phyloP scores from a whole-genome alignment of 78 protist species.

The Pigoraptor vietnamica region DNA sequence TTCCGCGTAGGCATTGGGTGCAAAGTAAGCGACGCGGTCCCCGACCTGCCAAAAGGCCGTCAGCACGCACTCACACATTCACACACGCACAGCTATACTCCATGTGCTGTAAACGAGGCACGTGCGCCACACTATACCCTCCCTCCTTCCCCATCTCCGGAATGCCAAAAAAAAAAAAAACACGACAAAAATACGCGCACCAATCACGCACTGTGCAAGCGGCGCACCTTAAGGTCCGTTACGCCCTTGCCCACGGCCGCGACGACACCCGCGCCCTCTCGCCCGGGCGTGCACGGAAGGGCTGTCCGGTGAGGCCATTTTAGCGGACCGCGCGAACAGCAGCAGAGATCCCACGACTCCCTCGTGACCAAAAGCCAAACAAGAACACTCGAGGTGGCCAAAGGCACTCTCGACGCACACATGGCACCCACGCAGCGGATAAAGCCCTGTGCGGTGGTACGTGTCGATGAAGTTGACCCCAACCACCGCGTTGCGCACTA shows the following conservation, averaged over 20 bases:
- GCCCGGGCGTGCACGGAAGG: constrained; percentile 47
- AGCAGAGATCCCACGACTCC: too few species aligned
- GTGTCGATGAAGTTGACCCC: constrained; percentile 74
- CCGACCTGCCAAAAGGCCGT: background rate
- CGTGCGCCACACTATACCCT: too few species aligned
- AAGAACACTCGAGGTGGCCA: background rate
- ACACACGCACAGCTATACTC: background rate
- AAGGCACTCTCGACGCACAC: background rate
- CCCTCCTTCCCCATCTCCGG: too few species aligned
- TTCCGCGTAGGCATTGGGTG: background rate
- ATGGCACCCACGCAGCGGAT: background rate
- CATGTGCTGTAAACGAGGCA: too few species aligned
- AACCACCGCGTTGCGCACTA: constrained; percentile 21
- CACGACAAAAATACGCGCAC: background rate
- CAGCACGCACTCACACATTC: too few species aligned
- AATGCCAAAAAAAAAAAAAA: background rate
- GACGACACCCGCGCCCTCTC: constrained; percentile 65
- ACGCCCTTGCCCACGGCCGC: constrained; percentile 32
- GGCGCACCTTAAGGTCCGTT: background rate
- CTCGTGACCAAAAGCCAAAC: background rate
- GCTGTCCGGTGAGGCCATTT: background rate
- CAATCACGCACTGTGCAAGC: too few species aligned
- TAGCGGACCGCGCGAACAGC: background rate
- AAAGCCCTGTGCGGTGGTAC: constrained; percentile 62
- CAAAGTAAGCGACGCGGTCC: background rate